Evolutionary conservation across 495 filamentous ascomycete genomes (phyloP).

Genomic region (Acidomyces sp.): DNA sequence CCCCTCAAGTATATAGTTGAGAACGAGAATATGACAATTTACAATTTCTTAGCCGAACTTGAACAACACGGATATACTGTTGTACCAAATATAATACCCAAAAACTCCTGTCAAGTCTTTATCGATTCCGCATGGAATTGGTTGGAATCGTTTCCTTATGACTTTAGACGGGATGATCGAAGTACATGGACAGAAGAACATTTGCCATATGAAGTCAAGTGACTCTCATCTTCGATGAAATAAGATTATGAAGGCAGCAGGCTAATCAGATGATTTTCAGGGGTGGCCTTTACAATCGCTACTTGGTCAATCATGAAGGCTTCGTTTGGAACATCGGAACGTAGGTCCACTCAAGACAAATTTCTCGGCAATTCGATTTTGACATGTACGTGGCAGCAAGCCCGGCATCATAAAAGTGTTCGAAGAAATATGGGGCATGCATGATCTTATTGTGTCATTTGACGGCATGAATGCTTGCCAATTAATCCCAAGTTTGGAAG

Average conservation of each 20-base stretch:
- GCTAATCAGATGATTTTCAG: slow-evolving; percentile 12
- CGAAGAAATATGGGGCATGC: slow-evolving; percentile 32
- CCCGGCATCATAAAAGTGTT: slow-evolving; percentile 31
- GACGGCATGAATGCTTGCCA: slow-evolving; percentile 29
- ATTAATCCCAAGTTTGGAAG: slow-evolving; percentile 7
- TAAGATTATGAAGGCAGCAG: background rate
- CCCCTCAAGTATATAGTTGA: too few species aligned
- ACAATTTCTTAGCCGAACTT: slow-evolving; percentile 32
- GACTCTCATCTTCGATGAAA: background rate
- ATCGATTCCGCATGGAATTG: slow-evolving; percentile 29
- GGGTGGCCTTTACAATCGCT: slow-evolving; percentile 22
- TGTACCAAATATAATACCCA: slow-evolving; percentile 24
- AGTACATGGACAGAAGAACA: slow-evolving; percentile 32
- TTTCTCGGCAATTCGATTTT: background rate
- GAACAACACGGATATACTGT: slow-evolving; percentile 28
- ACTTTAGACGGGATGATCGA: slow-evolving; percentile 28
- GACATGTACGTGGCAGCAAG: slow-evolving; percentile 21
- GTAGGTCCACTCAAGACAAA: background rate
- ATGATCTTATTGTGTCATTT: slow-evolving; percentile 32
- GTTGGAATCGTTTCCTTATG: slow-evolving; percentile 31
- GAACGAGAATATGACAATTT: slow-evolving; percentile 8
- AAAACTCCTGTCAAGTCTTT: slow-evolving; percentile 23
- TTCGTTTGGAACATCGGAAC: slow-evolving; percentile 37
- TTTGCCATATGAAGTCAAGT: slow-evolving; percentile 27
- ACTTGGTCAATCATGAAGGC: slow-evolving; percentile 32